Evolutionary conservation across 257 asterid species (phyloP).

Genomic region (Thymus quinquecostatus): DNA sequence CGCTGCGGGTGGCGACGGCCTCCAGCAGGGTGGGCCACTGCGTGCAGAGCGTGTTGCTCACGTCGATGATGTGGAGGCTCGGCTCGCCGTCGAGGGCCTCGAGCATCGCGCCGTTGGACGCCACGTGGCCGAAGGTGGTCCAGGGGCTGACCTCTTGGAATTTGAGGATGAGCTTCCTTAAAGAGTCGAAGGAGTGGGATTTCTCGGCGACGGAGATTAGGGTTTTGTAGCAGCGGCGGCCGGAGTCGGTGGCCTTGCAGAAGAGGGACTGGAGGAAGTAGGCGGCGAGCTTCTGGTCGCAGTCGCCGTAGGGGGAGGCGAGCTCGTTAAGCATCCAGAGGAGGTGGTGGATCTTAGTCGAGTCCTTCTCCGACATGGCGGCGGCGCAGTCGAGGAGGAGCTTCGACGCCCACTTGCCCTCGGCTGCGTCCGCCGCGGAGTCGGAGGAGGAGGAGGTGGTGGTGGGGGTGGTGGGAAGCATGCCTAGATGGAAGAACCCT

Average conservation of each 20-base stretch:
- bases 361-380: slow-evolving; percentile 69
- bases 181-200: slow-evolving; percentile 65
- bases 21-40: slow-evolving; percentile 95
- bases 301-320: slow-evolving; percentile 93
- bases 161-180: slow-evolving; percentile 56
- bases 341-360: slow-evolving; percentile 69
- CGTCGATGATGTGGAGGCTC: slow-evolving; percentile 74
- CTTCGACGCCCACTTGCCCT: slow-evolving; percentile 61
- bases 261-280: slow-evolving; percentile 87
- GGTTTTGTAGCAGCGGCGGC: slow-evolving; percentile 66
- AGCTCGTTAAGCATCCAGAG: slow-evolving; percentile 94
- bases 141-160: slow-evolving; percentile 97
- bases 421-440: slow-evolving; percentile 22
- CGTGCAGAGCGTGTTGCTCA: slow-evolving; percentile 83
- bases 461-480: slow-evolving; percentile 5
- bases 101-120: slow-evolving; percentile 84
- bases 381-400: slow-evolving; percentile 72
- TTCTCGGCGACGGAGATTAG: slow-evolving; percentile 61
- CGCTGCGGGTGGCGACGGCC: slow-evolving; percentile 75
- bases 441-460: slow-evolving; percentile 48
- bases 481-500: slow-evolving; percentile 9
- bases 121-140: slow-evolving; percentile 95
- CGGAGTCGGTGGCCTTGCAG: slow-evolving; percentile 73
- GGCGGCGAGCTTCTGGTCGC: slow-evolving; percentile 74
- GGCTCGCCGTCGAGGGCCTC: slow-evolving; percentile 77